These are phyloP conservation scores for Tremella fuciformis DNA, from an alignment of 768 basidiomycete genomes.

Conservation along the genomic window DNA sequence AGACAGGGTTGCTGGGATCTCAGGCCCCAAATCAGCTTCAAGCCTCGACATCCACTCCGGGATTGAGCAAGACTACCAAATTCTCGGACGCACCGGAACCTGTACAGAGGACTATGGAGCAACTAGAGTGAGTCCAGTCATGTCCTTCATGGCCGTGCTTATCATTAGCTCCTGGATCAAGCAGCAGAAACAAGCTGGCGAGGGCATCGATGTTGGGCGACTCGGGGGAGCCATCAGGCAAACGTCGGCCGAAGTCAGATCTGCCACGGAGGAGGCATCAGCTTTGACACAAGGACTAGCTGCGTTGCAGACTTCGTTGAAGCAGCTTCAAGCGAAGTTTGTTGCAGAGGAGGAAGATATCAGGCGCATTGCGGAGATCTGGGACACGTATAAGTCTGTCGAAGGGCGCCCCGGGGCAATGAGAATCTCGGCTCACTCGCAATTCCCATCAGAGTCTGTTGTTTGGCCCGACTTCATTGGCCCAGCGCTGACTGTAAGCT, in stretches of 20 bases:
- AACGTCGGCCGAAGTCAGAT: slow-evolving; percentile 33
- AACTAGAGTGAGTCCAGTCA: slow-evolving; percentile 37
- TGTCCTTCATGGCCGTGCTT: not conserved
- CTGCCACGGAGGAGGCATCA: slow-evolving; percentile 34
- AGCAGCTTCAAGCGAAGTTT: slow-evolving; percentile 30
- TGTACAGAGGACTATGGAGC: slow-evolving; percentile 36
- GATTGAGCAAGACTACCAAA: slow-evolving; percentile 35
- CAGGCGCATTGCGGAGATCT: slow-evolving; percentile 37
- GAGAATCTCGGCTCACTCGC: slow-evolving; percentile 28
- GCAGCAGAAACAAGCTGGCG: slow-evolving; percentile 31
- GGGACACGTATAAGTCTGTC: slow-evolving; percentile 29
- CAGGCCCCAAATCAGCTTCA: slow-evolving; percentile 6
- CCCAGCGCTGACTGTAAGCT: slow-evolving; percentile 21
- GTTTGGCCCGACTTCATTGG: not conserved
- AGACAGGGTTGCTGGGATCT: not conserved
- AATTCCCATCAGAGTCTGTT: slow-evolving; percentile 40
- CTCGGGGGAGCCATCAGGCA: slow-evolving; percentile 42
- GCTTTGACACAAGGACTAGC: slow-evolving; percentile 31
- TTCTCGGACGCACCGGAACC: slow-evolving; percentile 40
- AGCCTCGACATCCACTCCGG: slow-evolving; percentile 4
- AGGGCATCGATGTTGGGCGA: slow-evolving; percentile 29
- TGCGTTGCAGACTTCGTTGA: slow-evolving; percentile 13
- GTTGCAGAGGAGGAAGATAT: slow-evolving; percentile 33
- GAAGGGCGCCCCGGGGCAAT: slow-evolving; percentile 37
- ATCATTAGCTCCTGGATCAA: slow-evolving; percentile 32